Evolutionary conservation across 192 early-diverging fungal species (phyloP).

Genomic region (Mortierella claussenii): DNA sequence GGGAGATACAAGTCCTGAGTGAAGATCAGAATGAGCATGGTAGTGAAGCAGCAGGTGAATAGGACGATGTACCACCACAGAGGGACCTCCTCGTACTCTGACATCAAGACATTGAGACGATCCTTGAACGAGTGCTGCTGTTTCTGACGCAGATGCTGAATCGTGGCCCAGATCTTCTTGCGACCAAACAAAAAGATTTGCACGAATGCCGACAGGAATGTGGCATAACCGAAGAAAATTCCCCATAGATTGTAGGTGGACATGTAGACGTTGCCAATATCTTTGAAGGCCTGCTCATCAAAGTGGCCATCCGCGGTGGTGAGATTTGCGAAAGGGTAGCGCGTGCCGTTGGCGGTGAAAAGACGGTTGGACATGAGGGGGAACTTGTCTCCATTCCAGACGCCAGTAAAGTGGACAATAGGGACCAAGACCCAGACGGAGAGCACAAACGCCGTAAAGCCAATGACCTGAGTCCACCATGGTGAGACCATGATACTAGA

Average conservation of each 20-base stretch:
- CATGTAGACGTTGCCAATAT: slow-evolving; percentile 52
- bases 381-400: slow-evolving; percentile 38
- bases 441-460: slow-evolving; percentile 58
- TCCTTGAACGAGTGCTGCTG: slow-evolving; percentile 44
- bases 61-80: slow-evolving; percentile 50
- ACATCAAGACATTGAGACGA: slow-evolving; percentile 52
- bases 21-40: slow-evolving; percentile 50
- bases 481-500: slow-evolving; percentile 54
- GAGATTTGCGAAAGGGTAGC: slow-evolving; percentile 42
- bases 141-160: slow-evolving; percentile 37
- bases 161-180: slow-evolving; percentile 42
- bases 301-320: slow-evolving; percentile 32
- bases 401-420: slow-evolving; percentile 41
- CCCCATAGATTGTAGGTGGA: slow-evolving; percentile 54
- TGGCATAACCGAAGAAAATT: slow-evolving; percentile 55
- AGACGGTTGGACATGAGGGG: slow-evolving; percentile 56
- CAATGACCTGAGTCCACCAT: slow-evolving; percentile 57
- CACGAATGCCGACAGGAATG: slow-evolving; percentile 55
- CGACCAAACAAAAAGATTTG: slow-evolving; percentile 55
- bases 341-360: slow-evolving; percentile 42
- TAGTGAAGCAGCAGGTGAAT: slow-evolving; percentile 48
- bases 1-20: slow-evolving; percentile 51
- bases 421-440: slow-evolving; percentile 59
- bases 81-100: slow-evolving; percentile 48
- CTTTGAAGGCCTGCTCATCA: slow-evolving; percentile 24